These are phyloP conservation scores for Aspergillus sp. DNA, from an alignment of 2,329 filamentous ascomycete species.

Conservation along the genomic window DNA sequence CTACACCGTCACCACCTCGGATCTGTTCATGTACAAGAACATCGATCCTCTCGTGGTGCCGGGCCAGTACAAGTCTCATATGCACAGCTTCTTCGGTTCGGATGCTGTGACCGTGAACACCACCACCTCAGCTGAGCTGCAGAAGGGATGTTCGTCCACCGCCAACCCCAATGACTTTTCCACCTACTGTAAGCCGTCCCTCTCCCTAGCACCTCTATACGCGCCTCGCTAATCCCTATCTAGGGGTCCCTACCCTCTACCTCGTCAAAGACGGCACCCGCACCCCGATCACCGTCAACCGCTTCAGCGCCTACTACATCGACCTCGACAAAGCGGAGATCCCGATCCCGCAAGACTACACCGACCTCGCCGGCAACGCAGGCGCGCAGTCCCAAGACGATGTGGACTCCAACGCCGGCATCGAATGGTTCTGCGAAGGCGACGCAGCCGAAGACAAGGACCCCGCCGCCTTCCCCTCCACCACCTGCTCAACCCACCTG, in stretches of 20 bases:
- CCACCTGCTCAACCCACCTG: constrained; percentile 11
- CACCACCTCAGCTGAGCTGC: constrained; percentile 16
- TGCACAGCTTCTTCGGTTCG: constrained; percentile 22
- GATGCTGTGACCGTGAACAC: constrained; percentile 18
- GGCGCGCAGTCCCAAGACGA: constrained; percentile 5
- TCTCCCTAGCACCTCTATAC: background rate
- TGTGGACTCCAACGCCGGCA: constrained; percentile 6
- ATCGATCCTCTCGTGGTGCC: constrained; percentile 18
- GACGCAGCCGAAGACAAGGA: background rate
- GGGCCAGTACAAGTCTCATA: constrained; percentile 17
- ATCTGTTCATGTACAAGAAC: constrained; percentile 19
- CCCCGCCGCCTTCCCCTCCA: constrained; percentile 13
- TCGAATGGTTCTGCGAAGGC: constrained; percentile 16
- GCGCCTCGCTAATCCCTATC: background rate
- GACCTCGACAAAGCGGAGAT: constrained; percentile 14
- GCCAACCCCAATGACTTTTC: constrained; percentile 20
- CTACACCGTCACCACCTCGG: constrained; percentile 10
- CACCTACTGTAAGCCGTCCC: constrained; percentile 14
- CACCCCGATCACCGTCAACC: constrained; percentile 8
- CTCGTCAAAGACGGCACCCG: background rate
- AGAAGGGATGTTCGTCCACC: constrained; percentile 12
- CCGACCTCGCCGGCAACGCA: constrained; percentile 11
- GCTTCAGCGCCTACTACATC: constrained; percentile 21
- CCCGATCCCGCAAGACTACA: constrained; percentile 15
- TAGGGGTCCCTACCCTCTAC: constrained; percentile 20